These are phyloP conservation scores for Fusarium sp. DNA, from an alignment of 2,329 filamentous ascomycete species.

Conservation along the genomic window DNA sequence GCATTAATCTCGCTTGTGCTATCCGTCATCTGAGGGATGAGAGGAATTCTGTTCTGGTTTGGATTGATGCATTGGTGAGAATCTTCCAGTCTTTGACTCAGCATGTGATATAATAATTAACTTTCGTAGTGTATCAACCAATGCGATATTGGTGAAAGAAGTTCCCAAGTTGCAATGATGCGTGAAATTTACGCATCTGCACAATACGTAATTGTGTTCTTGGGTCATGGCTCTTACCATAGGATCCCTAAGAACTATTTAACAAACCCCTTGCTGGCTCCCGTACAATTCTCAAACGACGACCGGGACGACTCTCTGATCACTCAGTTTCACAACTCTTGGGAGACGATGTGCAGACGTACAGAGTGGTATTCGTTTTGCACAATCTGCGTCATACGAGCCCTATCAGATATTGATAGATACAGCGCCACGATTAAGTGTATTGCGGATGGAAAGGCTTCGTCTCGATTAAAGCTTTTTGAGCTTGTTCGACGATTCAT, in stretches of 20 bases:
- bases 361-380: neutral
- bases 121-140: neutral
- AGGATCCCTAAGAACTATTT: neutral
- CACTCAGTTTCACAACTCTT: neutral
- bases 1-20: neutral
- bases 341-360: neutral
- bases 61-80: neutral
- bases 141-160: neutral
- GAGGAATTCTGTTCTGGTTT: neutral
- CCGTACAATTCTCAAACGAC: neutral
- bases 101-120: fast-evolving
- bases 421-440: neutral
- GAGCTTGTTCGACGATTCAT: neutral
- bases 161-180: neutral
- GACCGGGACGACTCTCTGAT: neutral
- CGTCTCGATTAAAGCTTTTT: neutral
- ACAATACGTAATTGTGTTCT: neutral
- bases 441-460: neutral
- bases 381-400: neutral
- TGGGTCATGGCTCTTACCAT: neutral
- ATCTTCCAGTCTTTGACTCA: neutral
- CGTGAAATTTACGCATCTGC: neutral
- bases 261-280: neutral
- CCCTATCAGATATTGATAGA: neutral
- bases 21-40: neutral